A percentile compares a stretch with the other conserved stretches of the same genome.
Conservation (phyloP, 768 basidiomycete genomes). For the Multifurca ochricompacta region DNA sequence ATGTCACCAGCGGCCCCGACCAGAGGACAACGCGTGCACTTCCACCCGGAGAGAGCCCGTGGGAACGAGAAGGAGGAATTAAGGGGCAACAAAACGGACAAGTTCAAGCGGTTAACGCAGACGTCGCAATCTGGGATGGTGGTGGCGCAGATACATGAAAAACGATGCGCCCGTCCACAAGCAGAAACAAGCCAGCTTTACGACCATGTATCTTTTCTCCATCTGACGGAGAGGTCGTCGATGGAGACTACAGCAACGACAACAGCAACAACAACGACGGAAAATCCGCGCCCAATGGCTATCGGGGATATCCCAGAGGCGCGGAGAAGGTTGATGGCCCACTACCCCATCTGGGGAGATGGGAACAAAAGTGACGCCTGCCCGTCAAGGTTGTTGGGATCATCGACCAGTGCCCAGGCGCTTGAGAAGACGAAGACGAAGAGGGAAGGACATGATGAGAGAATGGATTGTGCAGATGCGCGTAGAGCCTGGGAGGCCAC, state of each 20-base stretch:
- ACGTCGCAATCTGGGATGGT: background rate
- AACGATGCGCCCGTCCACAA: background rate
- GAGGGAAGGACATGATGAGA: background rate
- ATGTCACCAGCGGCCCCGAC: background rate
- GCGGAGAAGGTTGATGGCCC: background rate
- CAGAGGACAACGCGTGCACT: background rate
- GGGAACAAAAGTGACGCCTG: background rate
- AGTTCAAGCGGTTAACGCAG: background rate
- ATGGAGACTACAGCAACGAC: background rate
- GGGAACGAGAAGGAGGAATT: background rate
- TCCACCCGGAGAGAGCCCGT: background rate
- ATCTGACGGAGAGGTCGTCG: too few species aligned
- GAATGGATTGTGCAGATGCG: background rate
- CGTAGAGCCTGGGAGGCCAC: slow-evolving; percentile 4
- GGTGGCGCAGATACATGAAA: background rate
- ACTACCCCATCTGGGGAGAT: background rate
- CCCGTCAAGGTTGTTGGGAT: too few species aligned
- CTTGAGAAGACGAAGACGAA: background rate
- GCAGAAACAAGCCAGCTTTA: background rate
- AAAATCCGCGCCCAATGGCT: background rate
- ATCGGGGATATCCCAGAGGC: background rate
- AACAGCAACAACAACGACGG: background rate
- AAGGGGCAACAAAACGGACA: background rate
- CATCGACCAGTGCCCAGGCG: background rate
- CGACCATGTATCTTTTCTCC: background rate